phyloP scores from a whole-genome alignment of 2,329 filamentous ascomycete genomes.

The Drechslerella stenobrocha region DNA sequence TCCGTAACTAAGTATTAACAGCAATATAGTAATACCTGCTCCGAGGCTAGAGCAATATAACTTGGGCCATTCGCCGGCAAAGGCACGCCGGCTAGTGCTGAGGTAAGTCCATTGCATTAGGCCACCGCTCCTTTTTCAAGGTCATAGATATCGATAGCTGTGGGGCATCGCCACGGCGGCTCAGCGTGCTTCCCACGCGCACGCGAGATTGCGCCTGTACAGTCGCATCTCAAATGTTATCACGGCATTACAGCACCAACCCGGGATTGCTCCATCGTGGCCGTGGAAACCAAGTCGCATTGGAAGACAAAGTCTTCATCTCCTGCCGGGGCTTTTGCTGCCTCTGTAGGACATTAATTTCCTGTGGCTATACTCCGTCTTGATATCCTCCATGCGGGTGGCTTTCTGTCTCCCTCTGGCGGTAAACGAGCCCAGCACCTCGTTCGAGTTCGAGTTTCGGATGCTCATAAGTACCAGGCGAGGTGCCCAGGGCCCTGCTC shows the following conservation, averaged over 20 bases:
- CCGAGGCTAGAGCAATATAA: not conserved
- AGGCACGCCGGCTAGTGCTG: not conserved
- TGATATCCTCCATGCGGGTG: not conserved
- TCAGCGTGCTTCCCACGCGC: not conserved
- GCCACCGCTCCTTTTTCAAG: not conserved
- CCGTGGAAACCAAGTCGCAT: slow-evolving; percentile 4
- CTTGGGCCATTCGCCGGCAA: too few relatives aligned
- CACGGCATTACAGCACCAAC: not conserved
- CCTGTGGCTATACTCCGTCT: slow-evolving; percentile 8
- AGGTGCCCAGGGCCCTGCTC: too few relatives aligned
- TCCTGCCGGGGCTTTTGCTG: not conserved
- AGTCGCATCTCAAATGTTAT: not conserved
- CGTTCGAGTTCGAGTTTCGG: too few relatives aligned
- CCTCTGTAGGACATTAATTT: slow-evolving; percentile 1
- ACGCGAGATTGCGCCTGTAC: not conserved
- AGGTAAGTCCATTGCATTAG: not conserved
- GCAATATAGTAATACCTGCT: too few relatives aligned
- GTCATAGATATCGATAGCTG: not conserved
- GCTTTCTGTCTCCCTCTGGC: not conserved
- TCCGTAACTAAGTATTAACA: too few relatives aligned
- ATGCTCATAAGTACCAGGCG: too few relatives aligned
- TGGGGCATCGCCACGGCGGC: not conserved
- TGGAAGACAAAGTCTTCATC: not conserved
- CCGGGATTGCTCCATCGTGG: too few relatives aligned
- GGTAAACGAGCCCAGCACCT: too few relatives aligned